Evolutionary conservation across 2,329 filamentous ascomycete species (phyloP).

Genomic region (Talaromyces amestolkiae): DNA sequence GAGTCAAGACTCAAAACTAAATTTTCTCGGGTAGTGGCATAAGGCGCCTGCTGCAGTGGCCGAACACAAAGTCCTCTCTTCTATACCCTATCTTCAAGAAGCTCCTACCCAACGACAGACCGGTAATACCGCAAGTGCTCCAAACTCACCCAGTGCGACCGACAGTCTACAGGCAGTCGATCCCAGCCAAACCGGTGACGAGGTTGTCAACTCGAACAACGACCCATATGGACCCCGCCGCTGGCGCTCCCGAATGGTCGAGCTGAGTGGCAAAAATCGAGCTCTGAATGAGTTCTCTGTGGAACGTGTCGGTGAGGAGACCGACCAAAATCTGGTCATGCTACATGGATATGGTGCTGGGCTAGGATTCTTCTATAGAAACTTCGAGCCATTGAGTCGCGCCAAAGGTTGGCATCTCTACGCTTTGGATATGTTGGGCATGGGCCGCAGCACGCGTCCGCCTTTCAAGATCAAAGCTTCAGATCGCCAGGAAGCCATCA

Average conservation of each 20-base stretch:
- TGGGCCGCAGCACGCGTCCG: conserved; percentile 84
- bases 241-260: conserved; percentile 83
- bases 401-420: conserved; percentile 82
- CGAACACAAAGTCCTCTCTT: conserved; percentile 83
- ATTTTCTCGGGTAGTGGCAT: conserved; percentile 63
- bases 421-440: conserved; percentile 90
- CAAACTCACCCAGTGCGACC: conserved; percentile 27
- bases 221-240: conserved; percentile 82
- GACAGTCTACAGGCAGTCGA: conserved; percentile 38
- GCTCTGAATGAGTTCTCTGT: conserved; percentile 91
- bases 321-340: conserved; percentile 88
- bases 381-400: conserved; percentile 84
- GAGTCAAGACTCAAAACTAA: neutral
- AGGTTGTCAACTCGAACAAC: conserved; percentile 49
- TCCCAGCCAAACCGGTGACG: conserved; percentile 42
- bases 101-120: conserved; percentile 68
- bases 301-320: conserved; percentile 73
- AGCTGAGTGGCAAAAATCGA: conserved; percentile 79
- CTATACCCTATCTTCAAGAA: conserved; percentile 75
- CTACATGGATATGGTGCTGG: conserved; percentile 95
- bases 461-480: conserved; percentile 82
- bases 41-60: conserved; percentile 77
- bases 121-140: conserved; percentile 40
- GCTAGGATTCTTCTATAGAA: conserved; percentile 97
- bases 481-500: conserved; percentile 72